Evolutionary conservation across 805 yeast species (phyloP), one percentile per base, ranked within the genome.

Genomic region (Komagataella populi): DNA sequence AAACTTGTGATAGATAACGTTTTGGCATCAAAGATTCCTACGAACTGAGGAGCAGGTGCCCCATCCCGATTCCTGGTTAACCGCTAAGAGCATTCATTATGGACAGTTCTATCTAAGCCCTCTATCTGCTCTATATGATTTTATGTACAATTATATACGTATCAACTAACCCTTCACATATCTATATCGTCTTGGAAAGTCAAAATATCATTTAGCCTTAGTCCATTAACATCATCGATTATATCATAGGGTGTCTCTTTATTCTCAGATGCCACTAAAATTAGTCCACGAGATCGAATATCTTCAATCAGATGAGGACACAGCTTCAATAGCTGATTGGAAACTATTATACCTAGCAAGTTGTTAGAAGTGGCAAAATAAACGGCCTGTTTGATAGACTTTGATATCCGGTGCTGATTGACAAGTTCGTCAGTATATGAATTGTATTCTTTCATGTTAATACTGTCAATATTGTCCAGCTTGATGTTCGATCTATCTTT

Each of bases 301-400:
- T 85, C 75, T 44, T 84, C 84, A 6, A 84, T 77, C 45, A 90
- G 66, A 50, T 83, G 81, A 0, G 95, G 95, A 47, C 88, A 89
- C 24, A 89, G 68, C 44, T 74, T 69, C 52, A 91, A 69, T 51
- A 93, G 62, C 52, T 83, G 82, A 23, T 80, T 75, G 0, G 95
- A 88, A 20, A 87, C 78, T 22, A 88, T 80, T 8, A 93, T 64
- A 16, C 99, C 99, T 56, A 93, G 72, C 50, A 93, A 70, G 61
- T 93, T 93, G 62, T 93, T 93, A 52, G 76, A 73, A 3, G 82
- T 74, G 0, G 96, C 90, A 63, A 87, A 89, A 50, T 75, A 75
- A 1, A 89, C 80, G 1, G 95, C 96, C 56, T 87, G 88, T 59
- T 86, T 86, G 50, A 91, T 73, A 1, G 93, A 83, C 55, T 89